Conservation (phyloP, 1,284 basidiomycete genomes). For the Trametes versicolor region DNA sequence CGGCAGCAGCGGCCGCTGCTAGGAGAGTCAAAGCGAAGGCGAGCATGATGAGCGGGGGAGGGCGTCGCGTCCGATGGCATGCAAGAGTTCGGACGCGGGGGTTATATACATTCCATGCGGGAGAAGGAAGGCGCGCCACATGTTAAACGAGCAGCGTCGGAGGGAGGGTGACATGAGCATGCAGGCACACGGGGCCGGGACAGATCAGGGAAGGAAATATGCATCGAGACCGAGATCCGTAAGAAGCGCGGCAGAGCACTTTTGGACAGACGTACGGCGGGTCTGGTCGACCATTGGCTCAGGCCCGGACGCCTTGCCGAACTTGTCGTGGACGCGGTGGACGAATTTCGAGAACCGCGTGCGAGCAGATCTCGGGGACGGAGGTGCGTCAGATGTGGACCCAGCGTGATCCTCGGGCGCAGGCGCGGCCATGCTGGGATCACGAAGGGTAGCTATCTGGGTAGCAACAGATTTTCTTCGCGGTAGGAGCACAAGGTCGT, state of each 20-base stretch:
- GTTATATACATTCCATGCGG: slow-evolving; percentile 35
- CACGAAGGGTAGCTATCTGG: slow-evolving; percentile 7
- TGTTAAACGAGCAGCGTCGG: slow-evolving; percentile 22
- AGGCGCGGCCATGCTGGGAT: slow-evolving; percentile 16
- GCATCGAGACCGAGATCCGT: slow-evolving; percentile 7
- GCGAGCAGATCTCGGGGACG: slow-evolving; percentile 17
- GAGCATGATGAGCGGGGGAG: slow-evolving; percentile 34
- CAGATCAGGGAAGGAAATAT: slow-evolving; percentile 4
- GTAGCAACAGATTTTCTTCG: slow-evolving; percentile 19
- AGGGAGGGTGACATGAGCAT: slow-evolving; percentile 9
- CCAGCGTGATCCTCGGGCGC: slow-evolving; percentile 21
- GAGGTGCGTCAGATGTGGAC: slow-evolving; percentile 4
- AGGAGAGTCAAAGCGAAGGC: slow-evolving; percentile 36
- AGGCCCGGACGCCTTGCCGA: slow-evolving; percentile 19
- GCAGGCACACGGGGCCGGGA: slow-evolving; percentile 7
- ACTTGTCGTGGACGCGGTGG: slow-evolving; percentile 33
- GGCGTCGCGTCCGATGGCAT: slow-evolving; percentile 23
- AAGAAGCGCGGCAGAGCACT: slow-evolving; percentile 11
- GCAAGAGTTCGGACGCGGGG: slow-evolving; percentile 6
- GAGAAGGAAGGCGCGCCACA: slow-evolving; percentile 24
- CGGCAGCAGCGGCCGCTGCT: slow-evolving; percentile 36
- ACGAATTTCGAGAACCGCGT: slow-evolving; percentile 32
- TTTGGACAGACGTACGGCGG: slow-evolving; percentile 26
- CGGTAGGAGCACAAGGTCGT: slow-evolving; percentile 3
- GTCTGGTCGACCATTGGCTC: slow-evolving; percentile 11